Percentiles rank a stretch among this genome's conserved stretches.
phyloP scores from a whole-genome alignment of 257 asterid species.

The Voacanga thouarsii region DNA sequence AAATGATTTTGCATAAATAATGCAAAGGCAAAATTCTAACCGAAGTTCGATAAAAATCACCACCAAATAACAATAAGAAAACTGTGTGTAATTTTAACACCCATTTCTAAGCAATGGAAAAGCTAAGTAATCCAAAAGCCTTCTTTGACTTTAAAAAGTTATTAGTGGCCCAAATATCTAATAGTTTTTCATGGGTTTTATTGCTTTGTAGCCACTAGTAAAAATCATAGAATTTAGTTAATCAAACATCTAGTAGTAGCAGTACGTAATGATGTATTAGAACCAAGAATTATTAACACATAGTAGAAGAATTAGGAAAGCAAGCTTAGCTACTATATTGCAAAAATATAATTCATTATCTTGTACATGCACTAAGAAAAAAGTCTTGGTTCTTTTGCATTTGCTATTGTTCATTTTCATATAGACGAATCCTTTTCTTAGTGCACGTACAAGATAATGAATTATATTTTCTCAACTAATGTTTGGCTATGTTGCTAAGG shows the following conservation, averaged over 20 bases:
- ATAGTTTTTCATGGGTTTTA: background rate
- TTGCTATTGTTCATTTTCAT: too few relatives aligned
- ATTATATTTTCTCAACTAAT: background rate
- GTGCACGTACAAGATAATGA: background rate
- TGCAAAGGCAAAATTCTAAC: background rate
- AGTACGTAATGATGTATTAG: background rate
- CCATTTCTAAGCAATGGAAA: background rate
- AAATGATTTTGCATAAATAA: background rate
- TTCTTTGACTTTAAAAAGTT: background rate
- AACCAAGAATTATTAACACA: too few relatives aligned
- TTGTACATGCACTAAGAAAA: background rate
- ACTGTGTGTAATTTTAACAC: background rate
- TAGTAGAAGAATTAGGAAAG: background rate
- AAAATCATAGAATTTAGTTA: background rate
- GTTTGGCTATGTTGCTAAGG: background rate
- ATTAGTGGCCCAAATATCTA: background rate
- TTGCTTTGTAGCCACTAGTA: background rate
- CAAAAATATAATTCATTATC: background rate
- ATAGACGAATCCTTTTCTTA: too few relatives aligned
- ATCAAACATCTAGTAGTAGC: background rate
- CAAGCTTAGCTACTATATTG: background rate
- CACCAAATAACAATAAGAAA: background rate
- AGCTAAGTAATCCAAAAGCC: background rate
- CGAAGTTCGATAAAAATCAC: background rate
- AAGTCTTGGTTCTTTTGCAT: too few relatives aligned